Evolutionary conservation across 2,329 filamentous ascomycete genomes (phyloP).

Genomic region (Xylariaceae sp.): DNA sequence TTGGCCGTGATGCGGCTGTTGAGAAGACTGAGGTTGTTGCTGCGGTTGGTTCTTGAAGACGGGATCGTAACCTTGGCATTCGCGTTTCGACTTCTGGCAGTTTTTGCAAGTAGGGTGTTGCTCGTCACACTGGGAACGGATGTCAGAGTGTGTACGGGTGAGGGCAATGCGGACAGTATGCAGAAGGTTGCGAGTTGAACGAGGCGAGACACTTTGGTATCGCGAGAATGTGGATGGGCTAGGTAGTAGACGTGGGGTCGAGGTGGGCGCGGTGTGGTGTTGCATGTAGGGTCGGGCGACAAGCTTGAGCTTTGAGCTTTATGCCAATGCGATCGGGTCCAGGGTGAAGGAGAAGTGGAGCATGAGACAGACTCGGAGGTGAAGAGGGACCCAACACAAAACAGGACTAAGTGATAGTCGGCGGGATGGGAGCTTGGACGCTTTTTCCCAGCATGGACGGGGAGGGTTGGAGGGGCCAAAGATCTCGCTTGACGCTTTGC

Average conservation of each 20-base stretch:
- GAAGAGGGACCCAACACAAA: neutral
- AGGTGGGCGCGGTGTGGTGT: no score
- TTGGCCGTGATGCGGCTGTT: conserved; percentile 39
- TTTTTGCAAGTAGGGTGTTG: conserved; percentile 87
- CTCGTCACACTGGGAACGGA: conserved; percentile 77
- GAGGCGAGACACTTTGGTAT: neutral
- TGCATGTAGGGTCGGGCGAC: neutral
- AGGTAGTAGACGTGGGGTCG: conserved; percentile 4
- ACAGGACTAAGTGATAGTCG: no score
- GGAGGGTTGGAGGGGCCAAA: no score
- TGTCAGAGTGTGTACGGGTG: neutral
- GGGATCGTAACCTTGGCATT: conserved; percentile 81
- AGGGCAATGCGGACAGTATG: no score
- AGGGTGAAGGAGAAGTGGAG: no score
- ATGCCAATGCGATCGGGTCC: no score
- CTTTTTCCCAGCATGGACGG: no score
- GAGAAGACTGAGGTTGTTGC: conserved; percentile 44
- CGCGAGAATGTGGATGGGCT: conserved; percentile 8
- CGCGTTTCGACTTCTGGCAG: conserved; percentile 83
- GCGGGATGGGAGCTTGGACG: conserved; percentile 3
- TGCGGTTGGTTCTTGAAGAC: conserved; percentile 68
- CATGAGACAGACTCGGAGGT: neutral
- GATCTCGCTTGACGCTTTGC: conserved; percentile 1
- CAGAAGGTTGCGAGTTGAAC: neutral
- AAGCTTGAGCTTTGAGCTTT: no score